Evolutionary conservation across 345 rosid genomes (phyloP).

Genomic region (Hibiscus trionum): DNA sequence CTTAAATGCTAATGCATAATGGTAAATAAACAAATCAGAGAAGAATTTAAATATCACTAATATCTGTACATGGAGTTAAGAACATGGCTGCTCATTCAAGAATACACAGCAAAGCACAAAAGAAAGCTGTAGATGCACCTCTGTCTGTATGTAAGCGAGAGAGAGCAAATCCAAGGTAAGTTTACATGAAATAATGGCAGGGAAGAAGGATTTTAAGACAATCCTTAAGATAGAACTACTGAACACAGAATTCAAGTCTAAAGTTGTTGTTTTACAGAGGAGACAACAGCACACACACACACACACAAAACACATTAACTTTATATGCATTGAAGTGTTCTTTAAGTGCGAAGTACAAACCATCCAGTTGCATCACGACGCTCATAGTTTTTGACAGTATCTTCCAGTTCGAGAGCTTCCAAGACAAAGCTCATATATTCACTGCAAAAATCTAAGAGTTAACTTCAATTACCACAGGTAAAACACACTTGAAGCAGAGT

Average conservation of each 20-base stretch:
- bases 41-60: neutral
- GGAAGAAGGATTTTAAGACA: neutral
- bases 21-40: neutral
- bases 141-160: neutral
- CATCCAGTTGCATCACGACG: conserved; percentile 59
- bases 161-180: neutral
- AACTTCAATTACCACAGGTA: conserved; percentile 1
- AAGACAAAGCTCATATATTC: conserved; percentile 53
- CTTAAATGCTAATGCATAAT: neutral
- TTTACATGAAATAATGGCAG: neutral
- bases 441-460: conserved; percentile 25
- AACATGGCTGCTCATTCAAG: neutral
- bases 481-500: neutral
- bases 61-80: neutral
- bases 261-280: neutral
- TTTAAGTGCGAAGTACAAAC: conserved; percentile 29
- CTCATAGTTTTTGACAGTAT: conserved; percentile 58
- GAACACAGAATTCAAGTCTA: neutral
- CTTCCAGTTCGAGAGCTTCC: conserved; percentile 74
- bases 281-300: neutral
- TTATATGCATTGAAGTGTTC: neutral
- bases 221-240: neutral
- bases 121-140: neutral
- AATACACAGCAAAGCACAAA: neutral
- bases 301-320: neutral